Percentiles rank a stretch among this genome's conserved stretches.
Conservation (phyloP, 352 stramenopile genomes). For the Vaucheria bursata region DNA sequence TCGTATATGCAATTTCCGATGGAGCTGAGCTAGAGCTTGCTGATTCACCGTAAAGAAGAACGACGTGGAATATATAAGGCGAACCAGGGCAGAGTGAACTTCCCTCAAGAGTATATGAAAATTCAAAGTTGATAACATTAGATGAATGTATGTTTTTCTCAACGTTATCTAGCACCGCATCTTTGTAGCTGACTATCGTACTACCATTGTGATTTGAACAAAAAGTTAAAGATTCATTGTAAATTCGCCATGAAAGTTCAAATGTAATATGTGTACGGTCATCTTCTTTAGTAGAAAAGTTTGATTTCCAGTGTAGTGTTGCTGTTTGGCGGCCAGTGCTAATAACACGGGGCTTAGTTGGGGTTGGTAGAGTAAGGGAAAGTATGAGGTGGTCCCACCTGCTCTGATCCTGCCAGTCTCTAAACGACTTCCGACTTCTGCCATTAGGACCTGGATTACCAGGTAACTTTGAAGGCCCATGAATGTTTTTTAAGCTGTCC, state of each 20-base stretch:
- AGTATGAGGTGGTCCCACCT: conserved; percentile 24
- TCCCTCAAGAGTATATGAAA: background rate
- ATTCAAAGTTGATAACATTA: background rate
- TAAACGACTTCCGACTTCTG: conserved; percentile 34
- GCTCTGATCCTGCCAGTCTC: conserved; percentile 44
- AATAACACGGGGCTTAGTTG: background rate
- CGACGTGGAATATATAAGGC: conserved; percentile 18
- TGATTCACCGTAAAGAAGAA: conserved; percentile 30
- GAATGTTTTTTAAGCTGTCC: too few relatives aligned
- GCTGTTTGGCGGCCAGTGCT: conserved; percentile 7
- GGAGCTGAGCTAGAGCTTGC: conserved; percentile 14
- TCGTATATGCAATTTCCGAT: conserved; percentile 15
- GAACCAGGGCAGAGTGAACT: background rate
- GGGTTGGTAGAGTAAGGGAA: conserved; percentile 37
- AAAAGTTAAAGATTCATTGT: background rate
- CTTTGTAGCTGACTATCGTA: background rate
- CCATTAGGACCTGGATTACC: background rate
- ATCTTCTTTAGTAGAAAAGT: conserved; percentile 25
- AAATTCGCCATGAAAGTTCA: background rate
- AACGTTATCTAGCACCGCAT: background rate
- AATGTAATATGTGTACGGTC: conserved; percentile 13
- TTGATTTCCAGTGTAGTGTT: conserved; percentile 27
- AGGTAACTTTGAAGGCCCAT: background rate
- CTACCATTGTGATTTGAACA: too few relatives aligned
- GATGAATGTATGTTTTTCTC: too few relatives aligned